Evolutionary conservation across 2,329 filamentous ascomycete genomes (phyloP).

Genomic region (Lachnellula cervina): DNA sequence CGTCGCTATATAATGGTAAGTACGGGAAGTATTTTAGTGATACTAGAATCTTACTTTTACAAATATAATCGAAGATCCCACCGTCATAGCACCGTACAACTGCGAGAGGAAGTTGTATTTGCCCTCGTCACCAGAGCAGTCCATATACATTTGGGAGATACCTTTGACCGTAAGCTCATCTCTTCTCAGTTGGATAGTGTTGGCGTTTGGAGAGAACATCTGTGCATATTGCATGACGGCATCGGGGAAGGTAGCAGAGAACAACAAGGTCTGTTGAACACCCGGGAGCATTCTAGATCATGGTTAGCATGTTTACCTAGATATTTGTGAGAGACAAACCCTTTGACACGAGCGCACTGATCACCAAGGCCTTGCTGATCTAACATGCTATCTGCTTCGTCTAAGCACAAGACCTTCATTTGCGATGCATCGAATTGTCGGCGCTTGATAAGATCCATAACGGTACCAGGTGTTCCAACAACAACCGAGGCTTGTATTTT

Average conservation of each 20-base stretch:
- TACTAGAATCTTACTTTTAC: conserved; percentile 61
- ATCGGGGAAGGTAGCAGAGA: conserved; percentile 93
- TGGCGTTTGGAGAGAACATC: conserved; percentile 79
- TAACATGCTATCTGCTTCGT: conserved; percentile 98
- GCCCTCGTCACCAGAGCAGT: conserved; percentile 74
- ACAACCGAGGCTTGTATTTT: conserved; percentile 73
- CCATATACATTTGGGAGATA: conserved; percentile 97
- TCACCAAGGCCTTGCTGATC: conserved; percentile 93
- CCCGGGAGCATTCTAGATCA: conserved; percentile 62
- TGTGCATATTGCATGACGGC: conserved; percentile 80
- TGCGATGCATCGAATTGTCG: conserved; percentile 66
- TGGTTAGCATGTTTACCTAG: conserved; percentile 11
- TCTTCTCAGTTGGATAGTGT: conserved; percentile 80
- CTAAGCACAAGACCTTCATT: conserved; percentile 80
- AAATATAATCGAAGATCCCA: conserved; percentile 97
- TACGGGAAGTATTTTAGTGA: neutral
- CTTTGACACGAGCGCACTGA: conserved; percentile 86
- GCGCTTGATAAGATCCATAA: conserved; percentile 78
- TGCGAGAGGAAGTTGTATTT: conserved; percentile 89
- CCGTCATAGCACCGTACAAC: conserved; percentile 93
- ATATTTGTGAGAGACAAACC: conserved; percentile 47
- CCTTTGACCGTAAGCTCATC: conserved; percentile 94
- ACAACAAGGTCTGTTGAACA: conserved; percentile 80
- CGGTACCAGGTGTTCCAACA: conserved; percentile 90
- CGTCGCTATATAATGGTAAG: conserved; percentile 56